A percentile compares a stretch with the other conserved stretches of the same genome.
Evolutionary conservation across 2,329 filamentous ascomycete species (phyloP).

Genomic region (Ophiostoma sp.): DNA sequence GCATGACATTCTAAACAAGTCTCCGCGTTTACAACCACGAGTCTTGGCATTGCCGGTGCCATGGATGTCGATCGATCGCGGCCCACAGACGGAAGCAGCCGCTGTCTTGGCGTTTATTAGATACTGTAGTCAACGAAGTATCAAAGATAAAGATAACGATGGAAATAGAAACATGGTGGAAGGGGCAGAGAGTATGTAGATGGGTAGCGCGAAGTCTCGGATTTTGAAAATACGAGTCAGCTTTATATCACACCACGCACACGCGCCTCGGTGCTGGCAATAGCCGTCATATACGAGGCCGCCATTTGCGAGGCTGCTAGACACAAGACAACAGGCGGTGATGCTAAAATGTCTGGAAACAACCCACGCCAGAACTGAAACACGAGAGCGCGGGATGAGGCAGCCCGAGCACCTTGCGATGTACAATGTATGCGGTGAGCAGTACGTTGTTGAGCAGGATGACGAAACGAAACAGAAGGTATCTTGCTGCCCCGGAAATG

Average conservation of each 20-base stretch:
- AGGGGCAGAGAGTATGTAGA: neutral
- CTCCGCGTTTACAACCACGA: neutral
- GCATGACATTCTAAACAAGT: neutral
- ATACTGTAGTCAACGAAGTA: neutral
- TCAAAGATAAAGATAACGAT: neutral
- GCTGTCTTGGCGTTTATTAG: neutral
- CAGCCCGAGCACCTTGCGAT: neutral
- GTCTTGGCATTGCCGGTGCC: neutral
- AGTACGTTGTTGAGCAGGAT: neutral
- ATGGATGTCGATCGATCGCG: constrained; percentile 9
- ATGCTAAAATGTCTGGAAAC: neutral
- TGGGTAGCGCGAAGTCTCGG: neutral
- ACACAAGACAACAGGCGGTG: neutral
- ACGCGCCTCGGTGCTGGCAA: neutral
- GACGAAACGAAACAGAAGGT: neutral
- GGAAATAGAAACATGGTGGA: neutral
- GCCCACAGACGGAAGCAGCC: constrained; percentile 10
- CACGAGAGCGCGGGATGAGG: constrained; percentile 11
- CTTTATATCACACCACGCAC: neutral
- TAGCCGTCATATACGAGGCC: neutral
- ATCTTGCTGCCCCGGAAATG: neutral
- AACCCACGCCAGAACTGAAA: neutral
- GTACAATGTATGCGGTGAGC: neutral
- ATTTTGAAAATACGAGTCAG: neutral
- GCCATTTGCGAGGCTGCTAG: neutral